Percentiles rank a stretch among this genome's conserved stretches.
These are phyloP conservation scores for Sesbania bispinosa DNA, from an alignment of 306 rosid species.

Conservation along the genomic window DNA sequence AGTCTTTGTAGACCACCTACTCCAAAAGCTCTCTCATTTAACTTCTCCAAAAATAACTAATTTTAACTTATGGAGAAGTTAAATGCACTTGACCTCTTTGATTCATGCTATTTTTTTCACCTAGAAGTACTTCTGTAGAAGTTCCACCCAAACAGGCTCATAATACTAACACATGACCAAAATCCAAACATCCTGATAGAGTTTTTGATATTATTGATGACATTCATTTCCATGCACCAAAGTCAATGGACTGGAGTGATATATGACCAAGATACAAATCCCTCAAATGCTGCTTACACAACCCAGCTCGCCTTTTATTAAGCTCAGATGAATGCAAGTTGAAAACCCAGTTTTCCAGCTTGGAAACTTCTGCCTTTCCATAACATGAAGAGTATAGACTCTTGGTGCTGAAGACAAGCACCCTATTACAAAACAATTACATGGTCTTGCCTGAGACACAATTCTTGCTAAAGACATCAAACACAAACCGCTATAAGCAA, in stretches of 20 bases:
- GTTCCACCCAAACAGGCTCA: no score
- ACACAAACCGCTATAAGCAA: constrained; percentile 70
- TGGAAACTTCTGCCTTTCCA: constrained; percentile 92
- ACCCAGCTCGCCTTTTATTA: constrained; percentile 66
- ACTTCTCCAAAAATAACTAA: no score
- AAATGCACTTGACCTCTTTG: no score
- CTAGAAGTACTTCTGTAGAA: no score
- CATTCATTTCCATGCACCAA: constrained; percentile 74
- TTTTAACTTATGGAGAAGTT: no score
- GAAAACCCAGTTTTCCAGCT: constrained; percentile 96
- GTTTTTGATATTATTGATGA: constrained; percentile 17
- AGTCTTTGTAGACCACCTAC: no score
- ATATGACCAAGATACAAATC: constrained; percentile 78
- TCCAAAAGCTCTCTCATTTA: no score
- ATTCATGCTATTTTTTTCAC: no score
- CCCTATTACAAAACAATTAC: constrained; percentile 77
- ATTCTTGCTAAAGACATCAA: constrained; percentile 73
- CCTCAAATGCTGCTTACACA: constrained; percentile 72
- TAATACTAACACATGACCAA: constrained; percentile 2
- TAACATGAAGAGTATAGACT: constrained; percentile 79
- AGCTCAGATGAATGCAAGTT: constrained; percentile 81
- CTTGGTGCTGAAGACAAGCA: constrained; percentile 65
- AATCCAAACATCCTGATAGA: constrained; percentile 10
- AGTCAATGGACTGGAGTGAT: constrained; percentile 83
- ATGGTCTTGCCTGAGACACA: constrained; percentile 69